A percentile compares a stretch with the other conserved stretches of the same genome.
Conservation (phyloP, 129 eudicot genomes). For the Centaurea solstitialis region DNA sequence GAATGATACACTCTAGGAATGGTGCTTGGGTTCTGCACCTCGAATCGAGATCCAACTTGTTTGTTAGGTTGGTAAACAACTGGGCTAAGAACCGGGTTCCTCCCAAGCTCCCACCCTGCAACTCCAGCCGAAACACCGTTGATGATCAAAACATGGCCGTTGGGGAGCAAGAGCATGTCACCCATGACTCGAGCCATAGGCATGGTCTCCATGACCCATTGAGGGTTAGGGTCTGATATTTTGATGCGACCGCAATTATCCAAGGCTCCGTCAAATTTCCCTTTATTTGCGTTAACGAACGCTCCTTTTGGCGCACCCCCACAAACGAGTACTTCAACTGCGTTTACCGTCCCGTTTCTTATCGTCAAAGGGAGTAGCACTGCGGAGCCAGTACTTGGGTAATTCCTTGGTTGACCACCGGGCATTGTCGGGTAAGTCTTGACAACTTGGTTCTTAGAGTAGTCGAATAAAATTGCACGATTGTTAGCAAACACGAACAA, state of each 20-base stretch:
- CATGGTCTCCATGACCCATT: constrained; percentile 69
- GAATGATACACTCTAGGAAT: constrained; percentile 66
- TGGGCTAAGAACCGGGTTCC: constrained; percentile 52
- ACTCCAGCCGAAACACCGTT: constrained; percentile 52
- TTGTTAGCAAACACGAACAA: constrained; percentile 72
- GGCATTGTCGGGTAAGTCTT: constrained; percentile 58
- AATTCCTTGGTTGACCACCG: constrained; percentile 68
- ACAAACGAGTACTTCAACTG: constrained; percentile 64
- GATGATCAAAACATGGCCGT: constrained; percentile 50
- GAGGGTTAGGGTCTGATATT: constrained; percentile 51
- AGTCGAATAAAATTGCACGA: constrained; percentile 59
- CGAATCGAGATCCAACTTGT: constrained; percentile 34
- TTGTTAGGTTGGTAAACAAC: constrained; percentile 43
- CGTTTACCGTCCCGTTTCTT: constrained; percentile 7
- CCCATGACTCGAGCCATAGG: constrained; percentile 69
- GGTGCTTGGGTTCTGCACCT: constrained; percentile 39
- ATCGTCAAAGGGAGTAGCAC: constrained; percentile 64
- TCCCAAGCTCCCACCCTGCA: constrained; percentile 58
- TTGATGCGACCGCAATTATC: constrained; percentile 48
- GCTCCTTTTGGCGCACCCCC: constrained; percentile 66
- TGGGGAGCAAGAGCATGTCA: constrained; percentile 61
- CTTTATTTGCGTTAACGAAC: constrained; percentile 29
- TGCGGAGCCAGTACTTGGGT: constrained; percentile 76
- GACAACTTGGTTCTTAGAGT: constrained; percentile 35
- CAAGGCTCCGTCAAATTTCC: constrained; percentile 43